phyloP scores from a whole-genome alignment of 768 basidiomycete species.

The Myochromella boudieri region DNA sequence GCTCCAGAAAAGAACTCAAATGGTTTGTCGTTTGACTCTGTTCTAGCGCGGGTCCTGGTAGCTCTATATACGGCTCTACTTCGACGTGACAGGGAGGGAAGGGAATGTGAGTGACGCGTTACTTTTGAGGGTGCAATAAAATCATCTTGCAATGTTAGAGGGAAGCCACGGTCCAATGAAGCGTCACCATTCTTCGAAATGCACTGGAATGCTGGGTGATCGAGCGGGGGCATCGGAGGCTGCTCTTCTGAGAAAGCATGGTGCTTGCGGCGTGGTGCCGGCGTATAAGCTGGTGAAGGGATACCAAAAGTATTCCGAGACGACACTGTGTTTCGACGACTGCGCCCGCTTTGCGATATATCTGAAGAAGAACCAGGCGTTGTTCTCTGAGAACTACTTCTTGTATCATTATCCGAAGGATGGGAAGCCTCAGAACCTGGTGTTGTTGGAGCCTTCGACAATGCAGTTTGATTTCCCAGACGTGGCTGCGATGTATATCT shows the following conservation, averaged over 20 bases:
- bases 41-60: slow-evolving; percentile 14
- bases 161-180: slow-evolving; percentile 2
- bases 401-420: neutral
- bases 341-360: slow-evolving; percentile 12
- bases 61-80: neutral
- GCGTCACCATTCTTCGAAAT: slow-evolving; percentile 1
- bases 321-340: slow-evolving; percentile 19
- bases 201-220: slow-evolving; percentile 39
- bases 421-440: slow-evolving; percentile 8
- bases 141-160: neutral
- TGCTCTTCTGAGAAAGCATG: slow-evolving; percentile 32
- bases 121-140: slow-evolving; percentile 4
- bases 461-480: neutral
- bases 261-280: slow-evolving; percentile 20
- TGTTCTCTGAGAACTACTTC: slow-evolving; percentile 2
- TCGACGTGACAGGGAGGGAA: slow-evolving; percentile 21
- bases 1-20: slow-evolving; percentile 10
- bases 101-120: slow-evolving; percentile 22
- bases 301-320: slow-evolving; percentile 34
- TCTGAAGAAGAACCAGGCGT: slow-evolving; percentile 15
- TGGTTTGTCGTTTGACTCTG: slow-evolving; percentile 12
- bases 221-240: slow-evolving; percentile 57
- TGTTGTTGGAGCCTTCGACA: slow-evolving; percentile 7
- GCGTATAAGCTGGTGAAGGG: slow-evolving; percentile 30
- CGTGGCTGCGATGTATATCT: slow-evolving; percentile 6